Evolutionary conservation across 495 filamentous ascomycete genomes (phyloP).

Genomic region (Usnea hakonensis): DNA sequence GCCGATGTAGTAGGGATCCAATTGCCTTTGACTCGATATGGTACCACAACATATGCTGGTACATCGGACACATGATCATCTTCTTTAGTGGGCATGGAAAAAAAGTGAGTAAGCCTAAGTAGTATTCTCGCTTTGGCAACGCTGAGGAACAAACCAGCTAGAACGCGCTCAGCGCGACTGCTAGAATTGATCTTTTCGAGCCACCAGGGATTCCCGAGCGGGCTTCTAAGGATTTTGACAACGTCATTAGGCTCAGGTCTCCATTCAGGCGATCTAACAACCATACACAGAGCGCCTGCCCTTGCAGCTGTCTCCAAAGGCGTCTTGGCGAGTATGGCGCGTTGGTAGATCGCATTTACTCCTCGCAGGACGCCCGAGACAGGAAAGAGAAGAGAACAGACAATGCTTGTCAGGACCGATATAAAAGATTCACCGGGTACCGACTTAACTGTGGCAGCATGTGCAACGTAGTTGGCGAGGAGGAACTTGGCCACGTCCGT

Average conservation of each 20-base stretch:
- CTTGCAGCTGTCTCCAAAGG: conserved; percentile 24
- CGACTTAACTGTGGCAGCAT: conserved; percentile 39
- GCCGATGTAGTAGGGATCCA: rapidly evolving
- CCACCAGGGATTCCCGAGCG: too few relatives aligned
- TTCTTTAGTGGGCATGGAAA: too few relatives aligned
- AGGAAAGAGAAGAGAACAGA: conserved; percentile 28
- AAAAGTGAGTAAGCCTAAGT: too few relatives aligned
- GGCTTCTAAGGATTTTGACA: background rate
- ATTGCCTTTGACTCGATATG: background rate
- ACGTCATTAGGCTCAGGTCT: background rate
- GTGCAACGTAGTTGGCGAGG: conserved; percentile 35
- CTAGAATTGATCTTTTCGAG: too few relatives aligned
- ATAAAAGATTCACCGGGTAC: conserved; percentile 31
- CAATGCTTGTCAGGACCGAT: conserved; percentile 19
- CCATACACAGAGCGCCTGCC: conserved; percentile 31
- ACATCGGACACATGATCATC: too few relatives aligned
- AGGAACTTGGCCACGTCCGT: conserved; percentile 18
- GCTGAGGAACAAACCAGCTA: too few relatives aligned
- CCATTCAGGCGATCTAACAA: conserved; percentile 20
- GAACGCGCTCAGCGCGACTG: too few relatives aligned
- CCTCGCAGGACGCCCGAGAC: conserved; percentile 28
- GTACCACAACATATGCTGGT: background rate
- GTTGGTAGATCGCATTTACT: conserved; percentile 24
- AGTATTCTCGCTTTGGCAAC: too few relatives aligned
- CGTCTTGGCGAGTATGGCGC: conserved; percentile 20